Conservation (phyloP, 345 rosid genomes). For the Gynandropsis gynandra region DNA sequence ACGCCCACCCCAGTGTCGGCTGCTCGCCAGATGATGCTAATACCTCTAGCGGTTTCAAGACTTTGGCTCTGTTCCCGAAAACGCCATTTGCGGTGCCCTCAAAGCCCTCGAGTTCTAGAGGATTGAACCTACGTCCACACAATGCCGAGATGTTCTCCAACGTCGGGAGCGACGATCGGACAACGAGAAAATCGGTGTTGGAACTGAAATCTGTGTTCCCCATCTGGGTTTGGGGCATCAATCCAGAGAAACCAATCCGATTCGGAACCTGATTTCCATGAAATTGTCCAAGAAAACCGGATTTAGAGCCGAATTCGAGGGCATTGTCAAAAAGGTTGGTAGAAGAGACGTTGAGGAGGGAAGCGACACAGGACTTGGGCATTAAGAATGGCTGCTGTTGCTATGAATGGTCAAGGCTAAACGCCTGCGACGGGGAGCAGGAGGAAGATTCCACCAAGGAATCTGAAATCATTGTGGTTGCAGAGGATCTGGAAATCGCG, state of each 20-base stretch:
- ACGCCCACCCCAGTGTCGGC: too few relatives aligned
- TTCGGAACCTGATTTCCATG: constrained; percentile 31
- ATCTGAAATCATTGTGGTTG: constrained; percentile 42
- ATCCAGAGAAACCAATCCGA: constrained; percentile 34
- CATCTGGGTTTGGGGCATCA: constrained; percentile 28
- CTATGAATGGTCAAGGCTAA: constrained; percentile 44
- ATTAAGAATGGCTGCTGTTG: constrained; percentile 30
- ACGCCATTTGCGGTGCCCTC: constrained; percentile 37
- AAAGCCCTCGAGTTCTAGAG: constrained; percentile 42
- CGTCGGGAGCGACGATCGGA: constrained; percentile 33
- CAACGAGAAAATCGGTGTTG: constrained; percentile 38
- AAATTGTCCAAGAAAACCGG: constrained; percentile 36
- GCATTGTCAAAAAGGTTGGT: constrained; percentile 49
- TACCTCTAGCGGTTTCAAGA: constrained; percentile 51
- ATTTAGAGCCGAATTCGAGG: constrained; percentile 53
- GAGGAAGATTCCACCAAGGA: constrained; percentile 43
- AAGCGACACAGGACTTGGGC: constrained; percentile 35
- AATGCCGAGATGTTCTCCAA: constrained; percentile 28
- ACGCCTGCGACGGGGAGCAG: constrained; percentile 59
- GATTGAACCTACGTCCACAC: constrained; percentile 28
- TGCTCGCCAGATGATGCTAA: constrained; percentile 49
- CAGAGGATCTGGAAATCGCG: constrained; percentile 38
- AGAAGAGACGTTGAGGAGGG: constrained; percentile 34
- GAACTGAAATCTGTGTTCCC: constrained; percentile 37
- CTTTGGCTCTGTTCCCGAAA: constrained; percentile 35